A percentile compares a stretch with the other conserved stretches of the same genome.
Conservation (phyloP, 345 rosid species). For the Hirschfeldia incana region DNA sequence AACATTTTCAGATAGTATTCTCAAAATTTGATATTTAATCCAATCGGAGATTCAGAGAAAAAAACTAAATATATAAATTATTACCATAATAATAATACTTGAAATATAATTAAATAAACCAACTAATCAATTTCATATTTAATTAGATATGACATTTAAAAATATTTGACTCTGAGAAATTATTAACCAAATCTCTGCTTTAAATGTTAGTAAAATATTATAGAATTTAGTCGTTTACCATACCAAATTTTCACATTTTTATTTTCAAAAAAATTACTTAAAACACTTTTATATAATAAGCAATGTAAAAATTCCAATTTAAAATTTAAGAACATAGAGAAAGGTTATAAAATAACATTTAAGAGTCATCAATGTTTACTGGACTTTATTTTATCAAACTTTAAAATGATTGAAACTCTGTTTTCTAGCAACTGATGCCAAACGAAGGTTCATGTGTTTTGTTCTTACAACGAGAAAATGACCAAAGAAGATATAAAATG, state of each 20-base stretch:
- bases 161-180: too few species aligned
- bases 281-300: neutral
- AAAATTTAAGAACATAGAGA: neutral
- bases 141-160: too few species aligned
- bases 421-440: neutral
- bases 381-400: neutral
- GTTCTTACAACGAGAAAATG: slow-evolving; percentile 4
- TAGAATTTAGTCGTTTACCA: neutral
- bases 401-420: neutral
- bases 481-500: neutral
- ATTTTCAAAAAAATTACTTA: neutral
- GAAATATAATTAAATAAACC: too few species aligned
- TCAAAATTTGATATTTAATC: too few species aligned
- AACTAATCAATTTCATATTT: too few species aligned
- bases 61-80: too few species aligned
- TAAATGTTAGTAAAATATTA: neutral
- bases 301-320: neutral
- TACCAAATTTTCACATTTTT: neutral
- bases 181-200: neutral
- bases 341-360: neutral
- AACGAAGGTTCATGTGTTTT: neutral
- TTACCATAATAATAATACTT: too few species aligned
- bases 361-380: neutral
- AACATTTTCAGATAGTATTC: neutral
- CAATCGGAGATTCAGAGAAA: too few species aligned